Evolutionary conservation across 179 eudicot genomes (phyloP), one percentile per base, ranked within the genome.

Genomic region (Gypsophila paniculata): DNA sequence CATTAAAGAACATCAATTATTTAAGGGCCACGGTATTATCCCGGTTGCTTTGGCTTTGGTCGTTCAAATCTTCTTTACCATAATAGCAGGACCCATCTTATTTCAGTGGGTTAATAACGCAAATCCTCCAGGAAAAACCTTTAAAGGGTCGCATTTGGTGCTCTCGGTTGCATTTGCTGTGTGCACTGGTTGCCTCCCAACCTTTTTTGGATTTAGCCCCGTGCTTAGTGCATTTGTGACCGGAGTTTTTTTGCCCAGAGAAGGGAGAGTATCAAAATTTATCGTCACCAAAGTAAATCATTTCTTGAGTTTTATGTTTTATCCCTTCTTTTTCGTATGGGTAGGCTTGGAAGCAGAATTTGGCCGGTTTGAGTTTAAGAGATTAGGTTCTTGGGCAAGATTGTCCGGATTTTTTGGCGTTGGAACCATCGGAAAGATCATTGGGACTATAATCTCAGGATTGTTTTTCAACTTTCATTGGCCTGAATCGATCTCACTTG

Each of bases 121-220:
- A 17, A 93, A 93, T 63, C 97, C 98, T 0, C 90, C 86, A 29
- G 98, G 98, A 54, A 93, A 93, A 71, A 80, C 91, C 0, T 83
- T 93, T 76, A 93, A 88, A 64, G 97, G 97, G 21, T 89, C 98
- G 1, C 96, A 93, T 68, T 76, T 93, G 55, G 85, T 93, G 59
- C 82, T 93, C 7, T 82, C 96, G 0, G 78, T 85, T 21, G 97
- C 98, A 0, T 91, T 80, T 63, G 79, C 83, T 13, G 89, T 88
- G 1, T 58, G 81, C 4, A 61, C 86, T 2, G 90, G 93, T 34
- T 72, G 89, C 22, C 58, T 84, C 32, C 81, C 98, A 0, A 87
- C 97, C 0, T 13, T 84, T 32, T 7, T 77, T n/a, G 79, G 79
- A 6, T 91, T 78, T 61, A 81, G 85, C 74, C 82, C 87, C 17